Evolutionary conservation across 108 stramenopile species (phyloP).

Genomic region (Cyclostephanos tholiformis): DNA sequence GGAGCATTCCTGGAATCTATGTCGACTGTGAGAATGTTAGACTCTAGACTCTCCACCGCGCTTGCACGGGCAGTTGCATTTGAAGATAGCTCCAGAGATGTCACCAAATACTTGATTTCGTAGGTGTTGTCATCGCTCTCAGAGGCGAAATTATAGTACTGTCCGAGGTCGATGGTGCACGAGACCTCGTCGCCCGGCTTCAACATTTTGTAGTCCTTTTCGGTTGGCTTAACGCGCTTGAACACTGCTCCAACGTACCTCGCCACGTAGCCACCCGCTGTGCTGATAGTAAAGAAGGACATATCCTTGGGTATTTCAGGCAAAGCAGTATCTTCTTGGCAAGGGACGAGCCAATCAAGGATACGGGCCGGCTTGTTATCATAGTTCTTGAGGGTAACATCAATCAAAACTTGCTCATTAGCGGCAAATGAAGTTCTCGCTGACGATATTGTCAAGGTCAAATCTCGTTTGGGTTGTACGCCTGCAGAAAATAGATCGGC

Average conservation of each 20-base stretch:
- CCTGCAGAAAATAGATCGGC: not conserved
- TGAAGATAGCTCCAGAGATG: not conserved
- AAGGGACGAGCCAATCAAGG: not conserved
- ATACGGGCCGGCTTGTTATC: not conserved
- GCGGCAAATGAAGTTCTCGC: not conserved
- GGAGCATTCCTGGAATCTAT: not conserved
- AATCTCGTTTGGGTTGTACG: not conserved
- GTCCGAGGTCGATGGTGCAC: slow-evolving; percentile 3
- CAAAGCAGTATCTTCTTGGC: not conserved
- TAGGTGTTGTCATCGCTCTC: not conserved
- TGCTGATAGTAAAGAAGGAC: not conserved
- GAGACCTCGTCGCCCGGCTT: not conserved
- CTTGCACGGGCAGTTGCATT: not conserved
- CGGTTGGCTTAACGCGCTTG: not conserved
- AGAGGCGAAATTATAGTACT: not conserved
- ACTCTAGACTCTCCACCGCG: slow-evolving; percentile 1
- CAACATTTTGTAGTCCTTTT: not conserved
- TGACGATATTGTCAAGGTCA: not conserved
- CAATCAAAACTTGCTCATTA: slow-evolving; percentile 1
- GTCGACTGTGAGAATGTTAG: not conserved
- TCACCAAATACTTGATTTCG: not conserved
- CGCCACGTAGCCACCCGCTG: not conserved
- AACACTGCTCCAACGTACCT: not conserved
- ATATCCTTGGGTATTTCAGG: not conserved
- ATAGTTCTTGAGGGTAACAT: not conserved